Conservation (phyloP, 164 flowering plant genomes). For the Protea cynaroides region DNA sequence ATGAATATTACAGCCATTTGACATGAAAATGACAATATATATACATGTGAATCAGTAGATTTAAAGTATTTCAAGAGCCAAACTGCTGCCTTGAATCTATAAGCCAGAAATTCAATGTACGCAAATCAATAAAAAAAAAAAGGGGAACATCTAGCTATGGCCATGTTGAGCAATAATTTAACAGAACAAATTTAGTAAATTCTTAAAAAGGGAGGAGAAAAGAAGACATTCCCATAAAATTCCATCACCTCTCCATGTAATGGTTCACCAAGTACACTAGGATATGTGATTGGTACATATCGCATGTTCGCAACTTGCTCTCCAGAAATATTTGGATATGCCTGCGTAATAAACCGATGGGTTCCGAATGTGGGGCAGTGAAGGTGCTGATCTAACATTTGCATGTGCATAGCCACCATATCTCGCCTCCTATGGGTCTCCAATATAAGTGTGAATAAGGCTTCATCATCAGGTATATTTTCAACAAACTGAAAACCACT, state of each 20-base stretch:
- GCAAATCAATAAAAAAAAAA: no score
- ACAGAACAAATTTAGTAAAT: no score
- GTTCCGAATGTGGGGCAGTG: conserved; percentile 97
- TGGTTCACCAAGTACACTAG: conserved; percentile 96
- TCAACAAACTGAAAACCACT: conserved; percentile 91
- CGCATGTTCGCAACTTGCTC: conserved; percentile 63
- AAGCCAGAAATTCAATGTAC: no score
- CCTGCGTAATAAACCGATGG: conserved; percentile 60
- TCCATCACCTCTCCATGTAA: conserved; percentile 91
- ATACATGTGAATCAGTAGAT: no score
- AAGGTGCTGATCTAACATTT: conserved; percentile 95
- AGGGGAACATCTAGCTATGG: no score
- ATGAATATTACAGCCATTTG: no score
- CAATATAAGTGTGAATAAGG: conserved; percentile 81
- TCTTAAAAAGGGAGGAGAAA: background rate
- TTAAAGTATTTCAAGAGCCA: no score
- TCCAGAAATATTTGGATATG: conserved; percentile 51
- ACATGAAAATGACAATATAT: no score
- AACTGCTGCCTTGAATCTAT: no score
- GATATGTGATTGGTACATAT: conserved; percentile 89
- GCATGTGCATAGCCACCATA: conserved; percentile 99
- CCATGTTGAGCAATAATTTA: no score
- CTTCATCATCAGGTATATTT: conserved; percentile 93
- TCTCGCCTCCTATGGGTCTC: conserved; percentile 96
- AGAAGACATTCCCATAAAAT: no score